A percentile compares a stretch with the other conserved stretches of the same genome.
phyloP scores from a whole-genome alignment of 2,329 filamentous ascomycete species.

The Raffaelea albimanens region DNA sequence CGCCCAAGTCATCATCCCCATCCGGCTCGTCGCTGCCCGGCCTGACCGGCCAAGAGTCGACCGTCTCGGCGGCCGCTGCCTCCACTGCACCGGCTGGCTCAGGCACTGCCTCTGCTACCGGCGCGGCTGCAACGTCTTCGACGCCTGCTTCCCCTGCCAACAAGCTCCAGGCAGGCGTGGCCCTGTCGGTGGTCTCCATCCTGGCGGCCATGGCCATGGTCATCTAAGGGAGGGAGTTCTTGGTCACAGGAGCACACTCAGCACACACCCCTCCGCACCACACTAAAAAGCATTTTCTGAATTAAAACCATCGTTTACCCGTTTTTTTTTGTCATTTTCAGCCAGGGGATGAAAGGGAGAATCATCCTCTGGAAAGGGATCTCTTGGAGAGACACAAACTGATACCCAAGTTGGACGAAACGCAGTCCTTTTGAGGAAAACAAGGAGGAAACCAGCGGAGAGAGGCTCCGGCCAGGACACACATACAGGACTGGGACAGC shows the following conservation, averaged over 20 bases:
- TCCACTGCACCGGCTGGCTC: slow-evolving; percentile 11
- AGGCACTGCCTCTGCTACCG: not conserved
- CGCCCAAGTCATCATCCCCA: too few species aligned
- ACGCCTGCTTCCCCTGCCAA: slow-evolving; percentile 16
- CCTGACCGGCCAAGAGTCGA: slow-evolving; percentile 27
- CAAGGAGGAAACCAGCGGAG: not conserved
- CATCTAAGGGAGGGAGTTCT: slow-evolving; percentile 11
- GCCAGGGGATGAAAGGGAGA: too few species aligned
- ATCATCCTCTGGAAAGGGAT: too few species aligned
- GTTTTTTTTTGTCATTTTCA: too few species aligned
- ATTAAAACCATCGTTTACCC: too few species aligned
- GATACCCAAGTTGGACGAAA: not conserved
- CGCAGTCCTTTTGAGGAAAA: not conserved
- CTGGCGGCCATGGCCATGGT: slow-evolving; percentile 16
- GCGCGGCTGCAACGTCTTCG: slow-evolving; percentile 12
- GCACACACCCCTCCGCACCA: not conserved
- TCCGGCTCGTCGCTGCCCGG: slow-evolving; percentile 20
- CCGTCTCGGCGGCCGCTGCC: slow-evolving; percentile 16
- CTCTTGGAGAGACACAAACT: not conserved
- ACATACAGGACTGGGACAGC: not conserved
- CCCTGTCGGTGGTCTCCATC: slow-evolving; percentile 14
- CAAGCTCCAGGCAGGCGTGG: slow-evolving; percentile 14
- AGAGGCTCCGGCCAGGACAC: not conserved
- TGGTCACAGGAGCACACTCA: not conserved
- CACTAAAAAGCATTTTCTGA: not conserved